Conservation (phyloP, 352 stramenopile genomes). For the Phytopythium vexans region DNA sequence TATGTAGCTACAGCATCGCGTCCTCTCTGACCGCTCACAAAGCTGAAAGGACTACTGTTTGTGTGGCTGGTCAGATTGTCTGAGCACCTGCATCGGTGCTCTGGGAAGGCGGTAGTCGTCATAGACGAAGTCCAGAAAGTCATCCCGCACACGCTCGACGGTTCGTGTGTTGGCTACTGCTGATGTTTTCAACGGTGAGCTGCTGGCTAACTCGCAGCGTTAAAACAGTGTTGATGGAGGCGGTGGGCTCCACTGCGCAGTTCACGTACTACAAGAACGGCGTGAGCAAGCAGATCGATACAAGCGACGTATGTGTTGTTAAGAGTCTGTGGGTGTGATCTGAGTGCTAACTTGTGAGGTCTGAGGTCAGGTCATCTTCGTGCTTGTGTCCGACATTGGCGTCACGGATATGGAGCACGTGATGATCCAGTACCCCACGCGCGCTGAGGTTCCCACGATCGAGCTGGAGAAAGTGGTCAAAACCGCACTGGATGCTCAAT, state of each 20-base stretch:
- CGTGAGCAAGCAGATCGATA: constrained; percentile 61
- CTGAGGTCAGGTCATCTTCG: constrained; percentile 68
- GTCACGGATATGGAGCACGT: constrained; percentile 80
- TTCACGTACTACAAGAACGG: constrained; percentile 78
- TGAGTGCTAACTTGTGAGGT: constrained; percentile 6
- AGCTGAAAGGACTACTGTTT: constrained; percentile 3
- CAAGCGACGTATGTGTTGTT: constrained; percentile 50
- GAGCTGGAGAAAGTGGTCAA: constrained; percentile 79
- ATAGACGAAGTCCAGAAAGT: constrained; percentile 93
- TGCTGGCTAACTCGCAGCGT: no score
- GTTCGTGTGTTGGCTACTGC: constrained; percentile 17
- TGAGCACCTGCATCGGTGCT: constrained; percentile 77
- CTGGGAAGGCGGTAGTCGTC: constrained; percentile 84
- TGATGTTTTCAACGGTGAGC: constrained; percentile 1
- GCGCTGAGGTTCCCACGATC: constrained; percentile 55
- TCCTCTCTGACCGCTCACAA: neutral
- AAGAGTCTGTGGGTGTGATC: constrained; percentile 7
- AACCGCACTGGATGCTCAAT: constrained; percentile 73
- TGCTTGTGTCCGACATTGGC: constrained; percentile 89
- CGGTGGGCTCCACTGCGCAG: constrained; percentile 62
- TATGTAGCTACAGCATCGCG: constrained; percentile 7
- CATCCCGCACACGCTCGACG: constrained; percentile 86
- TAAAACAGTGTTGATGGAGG: constrained; percentile 64
- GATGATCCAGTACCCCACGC: constrained; percentile 77
- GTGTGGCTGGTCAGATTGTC: constrained; percentile 40